Evolutionary conservation across 176 grass and related monocot species (phyloP).

Genomic region (Otatea glauca): DNA sequence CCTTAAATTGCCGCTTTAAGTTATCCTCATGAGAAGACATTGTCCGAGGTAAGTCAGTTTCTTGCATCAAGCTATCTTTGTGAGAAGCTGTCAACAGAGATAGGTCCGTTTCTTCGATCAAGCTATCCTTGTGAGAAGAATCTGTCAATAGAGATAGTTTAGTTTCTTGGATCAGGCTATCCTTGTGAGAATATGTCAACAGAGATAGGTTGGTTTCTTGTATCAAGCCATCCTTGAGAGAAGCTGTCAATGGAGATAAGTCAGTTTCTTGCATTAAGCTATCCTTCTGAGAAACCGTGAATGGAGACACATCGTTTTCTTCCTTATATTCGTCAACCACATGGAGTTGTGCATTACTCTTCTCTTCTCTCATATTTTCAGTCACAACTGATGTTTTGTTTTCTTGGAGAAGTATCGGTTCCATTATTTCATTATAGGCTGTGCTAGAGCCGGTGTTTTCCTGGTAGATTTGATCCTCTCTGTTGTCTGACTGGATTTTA

Average conservation of each 20-base stretch:
- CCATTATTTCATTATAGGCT: conserved; percentile 17
- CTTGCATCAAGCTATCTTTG: conserved; percentile 36
- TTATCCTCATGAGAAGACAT: conserved; percentile 44
- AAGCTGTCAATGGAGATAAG: conserved; percentile 38
- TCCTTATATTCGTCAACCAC: conserved; percentile 50
- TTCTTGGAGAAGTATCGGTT: conserved; percentile 41
- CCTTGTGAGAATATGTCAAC: conserved; percentile 27
- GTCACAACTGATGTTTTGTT: conserved; percentile 38
- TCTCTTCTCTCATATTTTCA: conserved; percentile 44
- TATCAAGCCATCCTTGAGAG: conserved; percentile 37
- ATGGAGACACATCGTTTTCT: conserved; percentile 24
- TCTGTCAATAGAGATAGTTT: conserved; percentile 26
- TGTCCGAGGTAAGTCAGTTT: conserved; percentile 30
- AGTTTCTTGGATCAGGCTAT: conserved; percentile 37
- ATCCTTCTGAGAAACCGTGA: conserved; percentile 33
- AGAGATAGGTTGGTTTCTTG: conserved; percentile 36
- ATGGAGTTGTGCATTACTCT: conserved; percentile 41
- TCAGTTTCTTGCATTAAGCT: conserved; percentile 41
- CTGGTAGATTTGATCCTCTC: conserved; percentile 46
- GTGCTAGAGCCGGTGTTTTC: conserved; percentile 23
- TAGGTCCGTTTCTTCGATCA: conserved; percentile 33
- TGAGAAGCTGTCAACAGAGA: conserved; percentile 36
- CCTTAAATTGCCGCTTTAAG: conserved; percentile 44
- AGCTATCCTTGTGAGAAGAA: conserved; percentile 38
- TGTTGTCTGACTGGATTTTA: conserved; percentile 25